Evolutionary conservation across 2,329 filamentous ascomycete species (phyloP).

Genomic region (Fusarium xyrophilum): DNA sequence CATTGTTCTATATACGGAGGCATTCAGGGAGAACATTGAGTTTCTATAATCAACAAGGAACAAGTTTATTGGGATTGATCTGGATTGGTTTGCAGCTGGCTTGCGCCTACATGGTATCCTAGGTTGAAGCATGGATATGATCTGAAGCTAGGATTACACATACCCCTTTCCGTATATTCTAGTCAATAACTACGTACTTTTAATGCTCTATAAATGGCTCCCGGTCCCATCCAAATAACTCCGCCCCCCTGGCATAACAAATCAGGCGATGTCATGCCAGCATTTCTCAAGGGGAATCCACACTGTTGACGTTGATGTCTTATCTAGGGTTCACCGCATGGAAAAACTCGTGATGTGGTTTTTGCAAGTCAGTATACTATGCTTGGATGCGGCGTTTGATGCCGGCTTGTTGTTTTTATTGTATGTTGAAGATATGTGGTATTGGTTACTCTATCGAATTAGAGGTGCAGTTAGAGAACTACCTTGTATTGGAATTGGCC

Average conservation of each 20-base stretch:
- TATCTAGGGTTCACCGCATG: slow-evolving; percentile 6
- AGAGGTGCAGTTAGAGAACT: not conserved
- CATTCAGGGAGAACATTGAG: slow-evolving; percentile 3
- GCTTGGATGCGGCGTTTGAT: not conserved
- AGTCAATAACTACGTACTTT: slow-evolving; percentile 33
- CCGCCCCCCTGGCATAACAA: slow-evolving; percentile 7
- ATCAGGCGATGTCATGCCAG: slow-evolving; percentile 17
- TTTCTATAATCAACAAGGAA: slow-evolving; percentile 9
- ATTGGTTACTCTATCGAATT: not conserved
- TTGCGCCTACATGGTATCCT: slow-evolving; percentile 8
- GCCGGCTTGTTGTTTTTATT: not conserved
- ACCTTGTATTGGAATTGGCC: not conserved
- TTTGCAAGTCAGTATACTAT: not conserved
- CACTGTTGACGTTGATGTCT: slow-evolving; percentile 1
- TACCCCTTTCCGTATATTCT: slow-evolving; percentile 42
- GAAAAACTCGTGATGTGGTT: slow-evolving; percentile 2
- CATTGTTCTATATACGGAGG: slow-evolving; percentile 25
- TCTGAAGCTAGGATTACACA: slow-evolving; percentile 38
- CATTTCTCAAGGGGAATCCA: slow-evolving; percentile 12
- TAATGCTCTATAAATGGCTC: slow-evolving; percentile 29
- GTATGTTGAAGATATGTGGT: not conserved
- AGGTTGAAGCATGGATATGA: slow-evolving; percentile 14
- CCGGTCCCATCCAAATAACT: not conserved
- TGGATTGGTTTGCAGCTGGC: not conserved
- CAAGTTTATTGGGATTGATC: slow-evolving; percentile 17